These are phyloP conservation scores for Aureobasidium uvarum DNA, from an alignment of 2,329 filamentous ascomycete genomes.

Conservation along the genomic window DNA sequence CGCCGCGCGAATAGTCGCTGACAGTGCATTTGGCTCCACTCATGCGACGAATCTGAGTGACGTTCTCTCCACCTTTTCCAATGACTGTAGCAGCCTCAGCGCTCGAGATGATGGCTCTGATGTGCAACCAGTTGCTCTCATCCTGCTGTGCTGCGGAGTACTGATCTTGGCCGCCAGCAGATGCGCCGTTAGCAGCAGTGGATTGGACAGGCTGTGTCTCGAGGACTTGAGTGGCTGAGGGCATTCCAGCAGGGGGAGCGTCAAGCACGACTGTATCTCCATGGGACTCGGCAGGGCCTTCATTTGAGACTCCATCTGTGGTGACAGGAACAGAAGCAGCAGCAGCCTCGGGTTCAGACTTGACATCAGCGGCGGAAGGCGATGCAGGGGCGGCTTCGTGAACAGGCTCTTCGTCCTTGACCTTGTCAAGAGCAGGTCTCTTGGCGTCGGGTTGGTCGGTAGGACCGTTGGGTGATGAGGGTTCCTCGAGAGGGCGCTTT, in stretches of 20 bases:
- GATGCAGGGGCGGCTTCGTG: constrained; percentile 36
- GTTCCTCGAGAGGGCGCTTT: constrained; percentile 96
- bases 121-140: constrained; percentile 94
- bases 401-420: constrained; percentile 52
- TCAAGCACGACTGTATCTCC: constrained; percentile 69
- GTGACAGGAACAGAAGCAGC: constrained; percentile 45
- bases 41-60: constrained; percentile 91
- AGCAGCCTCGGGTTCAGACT: constrained; percentile 43
- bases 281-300: constrained; percentile 58
- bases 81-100: constrained; percentile 97
- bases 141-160: constrained; percentile 60
- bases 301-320: constrained; percentile 34
- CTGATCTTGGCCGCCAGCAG: constrained; percentile 47
- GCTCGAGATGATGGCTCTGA: constrained; percentile 95
- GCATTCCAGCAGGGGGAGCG: constrained; percentile 56
- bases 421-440: constrained; percentile 91
- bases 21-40: constrained; percentile 98
- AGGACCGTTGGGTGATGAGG: constrained; percentile 87
- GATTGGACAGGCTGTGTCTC: constrained; percentile 61
- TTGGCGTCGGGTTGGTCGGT: constrained; percentile 97
- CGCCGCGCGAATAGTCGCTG: constrained; percentile 95
- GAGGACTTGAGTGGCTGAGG: constrained; percentile 39
- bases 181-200: constrained; percentile 54
- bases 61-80: constrained; percentile 97
- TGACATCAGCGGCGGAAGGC: constrained; percentile 23